Conservation (phyloP, 2,329 filamentous ascomycete genomes). For the Lasiodiplodia theobromae region DNA sequence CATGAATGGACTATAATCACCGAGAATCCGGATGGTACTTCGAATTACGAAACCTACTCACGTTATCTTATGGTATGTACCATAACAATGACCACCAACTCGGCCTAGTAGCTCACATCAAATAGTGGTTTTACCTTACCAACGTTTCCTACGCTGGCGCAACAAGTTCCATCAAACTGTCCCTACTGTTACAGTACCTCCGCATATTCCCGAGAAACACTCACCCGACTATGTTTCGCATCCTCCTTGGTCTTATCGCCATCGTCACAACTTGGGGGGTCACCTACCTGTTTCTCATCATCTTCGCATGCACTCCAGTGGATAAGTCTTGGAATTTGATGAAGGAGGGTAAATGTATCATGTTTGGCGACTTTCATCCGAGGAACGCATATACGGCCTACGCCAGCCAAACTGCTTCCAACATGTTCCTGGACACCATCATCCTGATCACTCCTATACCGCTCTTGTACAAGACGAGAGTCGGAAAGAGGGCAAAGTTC, state of each 20-base stretch:
- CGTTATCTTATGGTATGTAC: conserved; percentile 43
- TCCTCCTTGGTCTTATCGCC: conserved; percentile 36
- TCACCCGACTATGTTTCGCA: conserved; percentile 33
- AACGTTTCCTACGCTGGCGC: conserved; percentile 42
- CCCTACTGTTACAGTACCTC: conserved; percentile 47
- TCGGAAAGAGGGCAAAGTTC: conserved; percentile 40
- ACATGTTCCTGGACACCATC: conserved; percentile 44
- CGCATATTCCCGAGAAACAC: conserved; percentile 40
- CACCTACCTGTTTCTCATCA: conserved; percentile 40
- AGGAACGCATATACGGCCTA: conserved; percentile 41
- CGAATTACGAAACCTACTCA: conserved; percentile 32
- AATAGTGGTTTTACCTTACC: conserved; percentile 41
- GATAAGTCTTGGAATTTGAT: conserved; percentile 41
- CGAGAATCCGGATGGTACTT: conserved; percentile 12
- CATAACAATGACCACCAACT: too few relatives aligned
- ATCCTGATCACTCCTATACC: conserved; percentile 43
- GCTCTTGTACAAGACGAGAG: conserved; percentile 40
- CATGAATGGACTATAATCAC: conserved; percentile 39
- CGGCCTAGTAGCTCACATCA: background rate
- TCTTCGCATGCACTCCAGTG: conserved; percentile 43
- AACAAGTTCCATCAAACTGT: conserved; percentile 46
- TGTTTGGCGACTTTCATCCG: conserved; percentile 45
- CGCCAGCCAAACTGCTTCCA: conserved; percentile 41
- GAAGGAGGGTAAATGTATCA: conserved; percentile 41
- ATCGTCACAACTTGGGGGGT: conserved; percentile 41